phyloP scores from a whole-genome alignment of 75 land plant genomes.

The Chamaecyparis obtusa region DNA sequence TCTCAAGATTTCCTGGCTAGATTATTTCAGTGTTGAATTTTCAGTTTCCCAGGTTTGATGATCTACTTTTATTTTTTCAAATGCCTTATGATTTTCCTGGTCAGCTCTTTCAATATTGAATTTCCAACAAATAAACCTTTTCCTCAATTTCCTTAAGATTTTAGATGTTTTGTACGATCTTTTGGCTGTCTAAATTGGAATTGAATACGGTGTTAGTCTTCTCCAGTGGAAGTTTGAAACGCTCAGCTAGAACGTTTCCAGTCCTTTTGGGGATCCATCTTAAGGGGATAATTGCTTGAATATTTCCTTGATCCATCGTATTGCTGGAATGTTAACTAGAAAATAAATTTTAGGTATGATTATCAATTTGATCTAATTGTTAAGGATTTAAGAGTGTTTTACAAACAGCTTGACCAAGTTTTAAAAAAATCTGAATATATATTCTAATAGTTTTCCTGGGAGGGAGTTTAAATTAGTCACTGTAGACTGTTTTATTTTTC shows the following conservation, averaged over 20 bases:
- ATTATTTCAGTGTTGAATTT: neutral
- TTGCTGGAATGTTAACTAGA: neutral
- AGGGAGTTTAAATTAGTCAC: neutral
- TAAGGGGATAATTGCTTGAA: neutral
- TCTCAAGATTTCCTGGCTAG: neutral
- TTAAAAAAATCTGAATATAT: no score
- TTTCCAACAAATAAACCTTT: no score
- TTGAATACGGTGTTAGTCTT: neutral
- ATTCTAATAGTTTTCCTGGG: no score
- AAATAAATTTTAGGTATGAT: neutral
- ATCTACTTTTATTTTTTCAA: neutral
- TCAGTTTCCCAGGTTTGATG: neutral
- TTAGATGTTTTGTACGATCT: neutral
- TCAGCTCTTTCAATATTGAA: no score
- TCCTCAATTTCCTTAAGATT: neutral
- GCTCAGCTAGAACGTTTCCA: neutral
- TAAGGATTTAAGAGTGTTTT: neutral
- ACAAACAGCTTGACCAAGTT: neutral
- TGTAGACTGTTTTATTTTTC: neutral
- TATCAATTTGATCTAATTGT: no score
- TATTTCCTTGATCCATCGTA: neutral
- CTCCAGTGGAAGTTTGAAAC: neutral
- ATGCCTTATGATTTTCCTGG: neutral
- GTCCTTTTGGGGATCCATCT: neutral
- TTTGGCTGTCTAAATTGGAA: neutral